A percentile compares a stretch with the other conserved stretches of the same genome.
Evolutionary conservation across 192 early-diverging fungal species (phyloP).

Genomic region (Linnemannia hyalina): DNA sequence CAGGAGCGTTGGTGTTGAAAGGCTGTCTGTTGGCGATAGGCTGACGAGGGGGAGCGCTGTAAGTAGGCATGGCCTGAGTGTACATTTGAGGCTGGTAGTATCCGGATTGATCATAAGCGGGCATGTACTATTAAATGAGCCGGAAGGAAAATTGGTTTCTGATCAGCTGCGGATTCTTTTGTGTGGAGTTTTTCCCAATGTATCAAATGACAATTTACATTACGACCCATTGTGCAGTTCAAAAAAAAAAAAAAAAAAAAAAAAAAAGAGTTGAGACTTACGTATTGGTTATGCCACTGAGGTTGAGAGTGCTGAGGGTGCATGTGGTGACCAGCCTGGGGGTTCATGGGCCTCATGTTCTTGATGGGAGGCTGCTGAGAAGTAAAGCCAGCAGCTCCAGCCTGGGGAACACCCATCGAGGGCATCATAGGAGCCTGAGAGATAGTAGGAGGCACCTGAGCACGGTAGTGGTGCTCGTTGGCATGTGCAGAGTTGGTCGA

Average conservation of each 20-base stretch:
- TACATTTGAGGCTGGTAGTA: conserved; percentile 42
- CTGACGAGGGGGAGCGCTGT: conserved; percentile 47
- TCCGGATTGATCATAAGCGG: conserved; percentile 5
- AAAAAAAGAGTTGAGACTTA: conserved; percentile 13
- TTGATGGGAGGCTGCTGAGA: conserved; percentile 42
- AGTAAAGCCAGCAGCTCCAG: conserved; percentile 38
- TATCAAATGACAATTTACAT: not conserved
- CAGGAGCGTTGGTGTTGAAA: conserved; percentile 26
- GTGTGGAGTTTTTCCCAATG: no score
- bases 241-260: not conserved
- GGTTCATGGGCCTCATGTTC: conserved; percentile 45
- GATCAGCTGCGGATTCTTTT: no score
- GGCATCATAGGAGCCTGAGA: conserved; percentile 49
- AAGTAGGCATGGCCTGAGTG: conserved; percentile 47
- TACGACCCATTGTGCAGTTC: not conserved
- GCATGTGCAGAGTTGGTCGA: conserved; percentile 52
- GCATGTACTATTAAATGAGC: conserved; percentile 27
- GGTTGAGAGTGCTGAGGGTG: conserved; percentile 37
- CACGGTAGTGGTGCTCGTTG: conserved; percentile 56
- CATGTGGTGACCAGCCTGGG: conserved; percentile 34
- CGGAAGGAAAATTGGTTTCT: not conserved
- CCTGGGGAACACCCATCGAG: conserved; percentile 49
- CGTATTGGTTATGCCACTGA: conserved; percentile 22
- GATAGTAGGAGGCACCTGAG: conserved; percentile 41
- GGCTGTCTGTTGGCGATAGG: conserved; percentile 34